Base-by-base conservation (phyloP, 495 filamentous ascomycete genomes). In the Evansstolkia leycettana region DNA sequence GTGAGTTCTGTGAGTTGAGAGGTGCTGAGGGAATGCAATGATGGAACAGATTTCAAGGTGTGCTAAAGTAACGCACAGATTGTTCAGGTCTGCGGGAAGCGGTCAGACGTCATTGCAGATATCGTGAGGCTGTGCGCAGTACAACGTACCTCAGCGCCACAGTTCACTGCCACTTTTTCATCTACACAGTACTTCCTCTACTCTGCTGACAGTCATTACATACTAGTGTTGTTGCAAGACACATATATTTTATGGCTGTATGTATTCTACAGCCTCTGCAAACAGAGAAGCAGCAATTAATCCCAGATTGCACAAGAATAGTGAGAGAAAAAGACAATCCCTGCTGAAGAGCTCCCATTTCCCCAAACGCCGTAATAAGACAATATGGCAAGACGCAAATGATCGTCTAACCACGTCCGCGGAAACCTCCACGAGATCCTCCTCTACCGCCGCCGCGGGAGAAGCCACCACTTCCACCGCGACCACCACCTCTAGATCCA, bases 341-440 rank as follows among this genome's bases (percentile, higher is more conserved):
- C 56, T 60, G 58, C 47, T n/a, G n/a, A 62, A 53, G 47, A 62
- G 58, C 58, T 62, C 58, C 63, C 61, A 42, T 52, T 65, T 62
- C 60, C 64, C 61, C 60, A 53, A 65, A 67, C 63, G 63, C 63
- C 63, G 43, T 57, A 62, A 65, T 48, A 58, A 63, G 58, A 62
- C 55, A 64, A 48, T 52, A 58, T 48, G 47, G 44, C 41, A 54
- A 42, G 43, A 52, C 38, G 43, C 40, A 52, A n/a, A n/a, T n/a
- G 23, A 41, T 44, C 46, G 43, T 54, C 50, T 55, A 67, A 28
- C 45, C 39, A 30, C 54, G 45, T 40, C 56, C 49, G 47, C 59
- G 52, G 58, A 60, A 60, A 28, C 57, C 47, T 36, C 48, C 47
- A 36, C 52, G 42, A 42, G 39, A 37, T 17, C 34, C 41, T 42